Evolutionary conservation across 768 basidiomycete species (phyloP).

Genomic region (Russula dissimulans): DNA sequence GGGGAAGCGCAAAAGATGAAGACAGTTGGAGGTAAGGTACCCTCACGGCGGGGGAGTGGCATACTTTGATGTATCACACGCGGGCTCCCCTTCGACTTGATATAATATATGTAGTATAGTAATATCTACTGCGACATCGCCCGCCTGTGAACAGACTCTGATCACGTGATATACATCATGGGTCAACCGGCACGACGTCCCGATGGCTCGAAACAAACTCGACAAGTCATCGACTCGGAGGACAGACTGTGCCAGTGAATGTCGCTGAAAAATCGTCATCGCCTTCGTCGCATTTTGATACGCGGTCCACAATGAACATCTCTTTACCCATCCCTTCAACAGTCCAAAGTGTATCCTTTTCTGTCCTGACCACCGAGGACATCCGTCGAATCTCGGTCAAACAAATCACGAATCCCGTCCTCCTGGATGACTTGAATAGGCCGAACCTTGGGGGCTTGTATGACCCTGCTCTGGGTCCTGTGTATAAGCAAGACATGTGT

Average conservation of each 20-base stretch:
- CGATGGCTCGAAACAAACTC: neutral
- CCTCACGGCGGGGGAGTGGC: slow-evolving; percentile 35
- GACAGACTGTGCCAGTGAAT: too few species aligned
- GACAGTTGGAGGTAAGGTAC: slow-evolving; percentile 45
- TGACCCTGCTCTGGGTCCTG: slow-evolving; percentile 90
- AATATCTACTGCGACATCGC: too few species aligned
- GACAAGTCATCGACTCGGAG: too few species aligned
- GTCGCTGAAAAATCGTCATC: too few species aligned
- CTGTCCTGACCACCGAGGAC: slow-evolving; percentile 82
- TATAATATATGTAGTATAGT: neutral
- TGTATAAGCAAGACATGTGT: slow-evolving; percentile 82
- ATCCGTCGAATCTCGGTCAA: slow-evolving; percentile 94
- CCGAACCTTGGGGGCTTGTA: slow-evolving; percentile 91
- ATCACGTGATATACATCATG: neutral
- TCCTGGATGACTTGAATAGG: slow-evolving; percentile 88
- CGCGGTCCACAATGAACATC: slow-evolving; percentile 57
- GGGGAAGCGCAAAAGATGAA: slow-evolving; percentile 83
- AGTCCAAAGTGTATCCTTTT: slow-evolving; percentile 81
- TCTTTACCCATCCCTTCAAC: slow-evolving; percentile 80
- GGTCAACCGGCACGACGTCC: neutral
- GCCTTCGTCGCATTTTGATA: neutral
- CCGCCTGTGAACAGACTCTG: too few species aligned
- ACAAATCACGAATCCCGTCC: slow-evolving; percentile 86
- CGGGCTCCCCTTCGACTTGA: too few species aligned
- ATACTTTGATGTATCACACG: neutral